These are phyloP conservation scores for Elongisporangium undulatum DNA, from an alignment of 352 stramenopile genomes.

Conservation along the genomic window DNA sequence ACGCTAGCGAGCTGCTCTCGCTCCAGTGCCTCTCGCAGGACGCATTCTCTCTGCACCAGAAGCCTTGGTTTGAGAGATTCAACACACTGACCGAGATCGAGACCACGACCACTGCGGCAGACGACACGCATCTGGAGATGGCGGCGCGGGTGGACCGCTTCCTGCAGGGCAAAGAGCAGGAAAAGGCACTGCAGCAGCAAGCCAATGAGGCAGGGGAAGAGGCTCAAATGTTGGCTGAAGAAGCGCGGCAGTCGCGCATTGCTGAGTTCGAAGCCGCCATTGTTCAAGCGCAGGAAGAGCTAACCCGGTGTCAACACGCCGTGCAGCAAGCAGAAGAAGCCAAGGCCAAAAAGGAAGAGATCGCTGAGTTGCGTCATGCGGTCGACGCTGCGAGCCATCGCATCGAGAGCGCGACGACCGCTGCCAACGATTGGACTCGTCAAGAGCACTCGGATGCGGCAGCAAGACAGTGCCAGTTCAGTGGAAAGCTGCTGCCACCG, in stretches of 20 bases:
- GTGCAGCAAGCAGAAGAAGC: slow-evolving; percentile 60
- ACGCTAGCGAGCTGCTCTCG: slow-evolving; percentile 46
- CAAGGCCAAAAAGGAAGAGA: slow-evolving; percentile 78
- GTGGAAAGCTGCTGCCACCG: slow-evolving; percentile 25
- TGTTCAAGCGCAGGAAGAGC: slow-evolving; percentile 26
- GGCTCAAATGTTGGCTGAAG: slow-evolving; percentile 25
- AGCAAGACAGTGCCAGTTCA: slow-evolving; percentile 13
- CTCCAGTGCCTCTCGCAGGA: slow-evolving; percentile 37
- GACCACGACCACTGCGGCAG: slow-evolving; percentile 7
- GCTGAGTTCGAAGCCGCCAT: slow-evolving; percentile 30
- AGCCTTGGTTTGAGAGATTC: slow-evolving; percentile 48
- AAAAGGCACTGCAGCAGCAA: slow-evolving; percentile 13
- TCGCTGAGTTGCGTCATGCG: slow-evolving; percentile 36
- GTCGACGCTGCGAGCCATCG: slow-evolving; percentile 31
- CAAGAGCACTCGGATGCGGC: slow-evolving; percentile 11
- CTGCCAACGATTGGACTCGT: slow-evolving; percentile 16
- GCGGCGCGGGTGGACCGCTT: slow-evolving; percentile 26
- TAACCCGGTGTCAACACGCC: slow-evolving; percentile 23
- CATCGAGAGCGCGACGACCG: slow-evolving; percentile 18
- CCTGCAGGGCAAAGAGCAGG: slow-evolving; percentile 10
- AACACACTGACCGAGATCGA: slow-evolving; percentile 33
- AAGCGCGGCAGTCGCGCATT: slow-evolving; percentile 31
- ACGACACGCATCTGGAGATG: slow-evolving; percentile 32
- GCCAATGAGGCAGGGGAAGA: slow-evolving; percentile 22
- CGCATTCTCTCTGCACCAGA: slow-evolving; percentile 17